Conservation (phyloP, 257 asterid genomes). For the Solanum okadae region DNA sequence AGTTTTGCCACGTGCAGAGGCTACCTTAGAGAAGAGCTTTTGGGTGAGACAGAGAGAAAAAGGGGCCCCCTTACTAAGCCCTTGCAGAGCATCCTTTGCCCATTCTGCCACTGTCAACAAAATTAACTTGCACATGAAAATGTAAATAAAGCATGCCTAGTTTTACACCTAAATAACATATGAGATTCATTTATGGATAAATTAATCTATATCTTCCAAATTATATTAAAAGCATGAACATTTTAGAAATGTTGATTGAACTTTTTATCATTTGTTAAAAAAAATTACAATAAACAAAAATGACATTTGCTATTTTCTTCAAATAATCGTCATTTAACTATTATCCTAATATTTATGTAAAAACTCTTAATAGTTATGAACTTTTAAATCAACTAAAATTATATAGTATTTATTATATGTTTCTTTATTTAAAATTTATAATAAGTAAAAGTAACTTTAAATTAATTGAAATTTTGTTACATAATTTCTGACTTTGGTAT, state of each 20-base stretch:
- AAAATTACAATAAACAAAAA: neutral
- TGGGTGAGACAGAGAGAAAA: constrained; percentile 84
- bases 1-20: constrained; percentile 55
- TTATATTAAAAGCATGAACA: neutral
- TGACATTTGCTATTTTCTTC: neutral
- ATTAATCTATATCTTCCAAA: neutral
- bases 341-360: neutral
- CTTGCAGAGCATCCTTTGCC: constrained; percentile 95
- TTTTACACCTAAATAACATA: neutral
- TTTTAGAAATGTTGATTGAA: neutral
- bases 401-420: neutral
- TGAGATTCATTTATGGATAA: neutral
- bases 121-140: neutral
- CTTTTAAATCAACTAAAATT: neutral
- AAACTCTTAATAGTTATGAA: neutral
- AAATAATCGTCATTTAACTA: neutral
- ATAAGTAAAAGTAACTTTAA: neutral
- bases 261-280: neutral
- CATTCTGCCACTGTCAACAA: constrained; percentile 72
- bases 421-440: neutral
- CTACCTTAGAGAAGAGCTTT: constrained; percentile 64
- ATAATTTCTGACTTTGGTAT: neutral
- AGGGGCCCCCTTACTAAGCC: constrained; percentile 85
- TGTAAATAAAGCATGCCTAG: neutral
- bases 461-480: neutral